Evolutionary conservation across 768 basidiomycete species (phyloP).

Genomic region (Tricholoma sp.): DNA sequence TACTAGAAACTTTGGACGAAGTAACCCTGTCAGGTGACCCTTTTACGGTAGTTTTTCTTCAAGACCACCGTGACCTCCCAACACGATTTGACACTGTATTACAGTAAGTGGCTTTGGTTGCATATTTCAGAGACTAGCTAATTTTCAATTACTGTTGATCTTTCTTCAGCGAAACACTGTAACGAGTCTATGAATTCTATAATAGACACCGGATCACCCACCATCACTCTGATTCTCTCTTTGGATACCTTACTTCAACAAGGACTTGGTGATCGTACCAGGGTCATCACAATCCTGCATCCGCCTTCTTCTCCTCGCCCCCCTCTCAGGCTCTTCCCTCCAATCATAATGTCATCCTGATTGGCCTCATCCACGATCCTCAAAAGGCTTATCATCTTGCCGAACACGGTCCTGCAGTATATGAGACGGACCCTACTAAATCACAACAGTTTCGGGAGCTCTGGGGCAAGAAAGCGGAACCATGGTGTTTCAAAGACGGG

Average conservation of each 20-base stretch:
- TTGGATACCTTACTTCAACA: constrained; percentile 46
- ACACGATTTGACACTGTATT: constrained; percentile 73
- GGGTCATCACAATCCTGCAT: constrained; percentile 58
- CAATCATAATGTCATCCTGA: constrained; percentile 43
- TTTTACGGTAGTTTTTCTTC: constrained; percentile 77
- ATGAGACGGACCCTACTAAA: constrained; percentile 46
- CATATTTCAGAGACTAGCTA: neutral
- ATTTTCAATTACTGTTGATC: constrained; percentile 43
- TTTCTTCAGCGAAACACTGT: constrained; percentile 42
- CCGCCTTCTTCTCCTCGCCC: constrained; percentile 40
- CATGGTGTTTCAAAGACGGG: constrained; percentile 95
- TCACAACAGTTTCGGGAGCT: constrained; percentile 68
- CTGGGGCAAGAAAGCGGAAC: constrained; percentile 91
- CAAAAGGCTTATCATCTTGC: constrained; percentile 77
- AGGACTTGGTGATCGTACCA: constrained; percentile 71
- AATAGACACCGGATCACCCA: constrained; percentile 57
- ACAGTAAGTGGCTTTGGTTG: constrained; percentile 34
- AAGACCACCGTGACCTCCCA: constrained; percentile 58
- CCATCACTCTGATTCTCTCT: constrained; percentile 49
- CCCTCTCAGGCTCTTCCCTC: constrained; percentile 47
- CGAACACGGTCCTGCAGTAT: constrained; percentile 85
- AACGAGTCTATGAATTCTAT: constrained; percentile 38
- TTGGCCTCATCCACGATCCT: constrained; percentile 75
- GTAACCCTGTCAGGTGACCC: constrained; percentile 46
- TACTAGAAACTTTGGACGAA: constrained; percentile 57